Evolutionary conservation across 108 stramenopile genomes (phyloP).

Genomic region (Ochromonas danica): DNA sequence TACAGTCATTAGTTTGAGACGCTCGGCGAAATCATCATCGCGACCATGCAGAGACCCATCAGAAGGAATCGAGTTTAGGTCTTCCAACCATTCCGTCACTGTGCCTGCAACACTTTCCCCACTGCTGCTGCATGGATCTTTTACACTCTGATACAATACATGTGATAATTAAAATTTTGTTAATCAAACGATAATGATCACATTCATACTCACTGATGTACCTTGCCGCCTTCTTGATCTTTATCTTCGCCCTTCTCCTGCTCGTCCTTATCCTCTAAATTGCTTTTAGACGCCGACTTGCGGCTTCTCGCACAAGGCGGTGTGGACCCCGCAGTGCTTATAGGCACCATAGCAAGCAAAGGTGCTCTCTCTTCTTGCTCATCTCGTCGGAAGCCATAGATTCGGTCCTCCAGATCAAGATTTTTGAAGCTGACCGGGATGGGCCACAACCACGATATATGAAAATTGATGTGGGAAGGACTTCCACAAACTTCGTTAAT

Average conservation of each 20-base stretch:
- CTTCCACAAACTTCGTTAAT: conserved; percentile 92
- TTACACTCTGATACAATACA: not conserved
- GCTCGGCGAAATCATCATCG: not conserved
- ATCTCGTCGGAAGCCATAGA: not conserved
- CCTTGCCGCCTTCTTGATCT: no score
- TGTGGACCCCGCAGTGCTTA: no score
- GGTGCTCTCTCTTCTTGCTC: not conserved
- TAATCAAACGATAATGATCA: not conserved
- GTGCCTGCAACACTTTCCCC: no score
- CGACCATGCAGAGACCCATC: not conserved
- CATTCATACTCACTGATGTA: not conserved
- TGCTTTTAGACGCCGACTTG: no score
- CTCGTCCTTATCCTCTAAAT: no score
- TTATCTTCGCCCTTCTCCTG: no score
- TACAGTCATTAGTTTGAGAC: no score
- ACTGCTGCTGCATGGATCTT: not conserved
- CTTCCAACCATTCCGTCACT: not conserved
- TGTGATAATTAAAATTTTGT: not conserved
- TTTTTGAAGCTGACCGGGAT: not conserved
- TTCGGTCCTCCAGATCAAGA: not conserved
- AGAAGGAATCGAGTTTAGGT: not conserved
- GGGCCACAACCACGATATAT: not conserved
- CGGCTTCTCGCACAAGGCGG: not conserved
- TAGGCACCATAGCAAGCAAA: no score
- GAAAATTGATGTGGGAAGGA: conserved; percentile 8